A percentile compares a stretch with the other conserved stretches of the same genome.
Conservation (phyloP, 148 eudicot species). For the Amaranthus palmeri region DNA sequence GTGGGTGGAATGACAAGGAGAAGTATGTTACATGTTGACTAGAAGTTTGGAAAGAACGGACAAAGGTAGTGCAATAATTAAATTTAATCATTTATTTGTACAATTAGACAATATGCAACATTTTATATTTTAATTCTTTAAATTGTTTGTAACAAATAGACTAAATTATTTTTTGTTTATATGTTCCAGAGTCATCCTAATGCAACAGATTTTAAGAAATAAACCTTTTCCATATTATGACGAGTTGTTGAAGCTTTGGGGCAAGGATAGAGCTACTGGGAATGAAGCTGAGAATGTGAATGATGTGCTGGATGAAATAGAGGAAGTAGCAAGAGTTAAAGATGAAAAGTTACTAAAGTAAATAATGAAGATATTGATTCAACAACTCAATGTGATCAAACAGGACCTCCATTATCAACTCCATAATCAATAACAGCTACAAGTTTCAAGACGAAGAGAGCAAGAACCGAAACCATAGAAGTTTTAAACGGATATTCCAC, state of each 20-base stretch:
- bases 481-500: neutral
- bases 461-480: constrained; percentile 9
- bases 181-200: neutral
- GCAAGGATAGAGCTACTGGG: constrained; percentile 9
- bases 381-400: too few species aligned
- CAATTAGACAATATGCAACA: neutral
- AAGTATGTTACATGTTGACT: constrained; percentile 5
- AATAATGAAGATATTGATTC: too few species aligned
- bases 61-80: neutral
- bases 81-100: too few species aligned
- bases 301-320: neutral
- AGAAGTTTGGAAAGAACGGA: constrained; percentile 1
- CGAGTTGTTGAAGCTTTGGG: neutral
- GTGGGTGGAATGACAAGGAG: constrained; percentile 5
- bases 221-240: neutral
- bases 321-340: neutral
- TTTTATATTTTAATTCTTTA: neutral
- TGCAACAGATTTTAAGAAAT: neutral
- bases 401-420: neutral
- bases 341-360: neutral
- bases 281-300: neutral
- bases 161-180: neutral
- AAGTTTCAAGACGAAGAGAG: neutral
- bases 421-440: neutral
- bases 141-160: neutral